phyloP scores from a whole-genome alignment of 2,329 filamentous ascomycete species.

The Fusarium sp. region DNA sequence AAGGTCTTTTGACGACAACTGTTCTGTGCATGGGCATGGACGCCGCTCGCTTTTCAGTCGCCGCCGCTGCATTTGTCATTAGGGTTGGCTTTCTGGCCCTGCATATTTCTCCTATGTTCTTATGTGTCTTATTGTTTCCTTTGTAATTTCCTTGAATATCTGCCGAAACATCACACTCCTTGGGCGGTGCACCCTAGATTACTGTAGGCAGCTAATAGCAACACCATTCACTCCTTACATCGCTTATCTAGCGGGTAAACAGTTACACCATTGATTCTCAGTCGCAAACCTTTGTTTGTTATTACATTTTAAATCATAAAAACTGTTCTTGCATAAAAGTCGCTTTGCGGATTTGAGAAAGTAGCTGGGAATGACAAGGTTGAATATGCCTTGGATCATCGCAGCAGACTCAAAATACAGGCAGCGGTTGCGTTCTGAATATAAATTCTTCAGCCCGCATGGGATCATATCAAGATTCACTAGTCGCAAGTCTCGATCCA shows the following conservation, averaged over 20 bases:
- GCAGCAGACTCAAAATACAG: background rate
- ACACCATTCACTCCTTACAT: background rate
- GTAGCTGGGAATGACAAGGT: accelerated
- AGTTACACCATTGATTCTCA: accelerated
- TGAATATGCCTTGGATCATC: accelerated
- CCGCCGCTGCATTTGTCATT: background rate
- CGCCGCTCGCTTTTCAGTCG: background rate
- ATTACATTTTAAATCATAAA: accelerated
- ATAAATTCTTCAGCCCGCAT: accelerated
- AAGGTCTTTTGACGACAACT: background rate
- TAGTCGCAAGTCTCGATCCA: accelerated
- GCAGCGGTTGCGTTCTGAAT: no score
- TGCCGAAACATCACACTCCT: accelerated
- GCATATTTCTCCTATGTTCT: accelerated
- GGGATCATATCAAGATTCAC: background rate
- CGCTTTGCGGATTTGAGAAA: accelerated
- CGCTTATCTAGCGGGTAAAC: accelerated
- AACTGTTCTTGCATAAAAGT: accelerated
- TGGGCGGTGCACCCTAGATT: no score
- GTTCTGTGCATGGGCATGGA: background rate
- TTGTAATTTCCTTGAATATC: no score
- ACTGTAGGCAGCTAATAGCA: no score
- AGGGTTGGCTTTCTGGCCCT: accelerated
- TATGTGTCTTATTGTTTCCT: accelerated
- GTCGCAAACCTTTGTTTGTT: accelerated